Evolutionary conservation across 2,329 filamentous ascomycete species (phyloP).

Genomic region (Hypoxylon sp.): DNA sequence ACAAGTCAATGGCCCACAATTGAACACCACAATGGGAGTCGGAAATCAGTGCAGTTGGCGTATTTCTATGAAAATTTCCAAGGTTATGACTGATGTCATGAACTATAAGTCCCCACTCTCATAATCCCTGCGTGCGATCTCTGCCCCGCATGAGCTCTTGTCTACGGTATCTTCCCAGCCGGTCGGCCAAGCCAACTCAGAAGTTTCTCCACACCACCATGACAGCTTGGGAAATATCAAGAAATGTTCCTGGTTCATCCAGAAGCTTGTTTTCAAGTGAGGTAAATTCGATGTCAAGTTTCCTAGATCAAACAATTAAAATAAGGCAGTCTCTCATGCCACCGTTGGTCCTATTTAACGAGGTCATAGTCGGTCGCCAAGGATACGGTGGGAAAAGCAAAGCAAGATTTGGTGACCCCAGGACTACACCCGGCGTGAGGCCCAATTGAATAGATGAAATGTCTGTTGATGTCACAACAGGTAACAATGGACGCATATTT

Average conservation of each 20-base stretch:
- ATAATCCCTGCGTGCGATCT: constrained; percentile 23
- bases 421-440: background rate
- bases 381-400: constrained; percentile 8
- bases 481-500: constrained; percentile 8
- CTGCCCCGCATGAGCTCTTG: constrained; percentile 22
- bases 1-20: constrained; percentile 6
- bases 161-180: constrained; percentile 16
- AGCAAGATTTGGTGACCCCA: background rate
- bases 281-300: background rate
- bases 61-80: too few species aligned
- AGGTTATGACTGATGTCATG: constrained; percentile 38
- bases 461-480: constrained; percentile 27
- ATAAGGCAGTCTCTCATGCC: background rate
- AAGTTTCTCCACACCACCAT: constrained; percentile 30
- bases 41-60: constrained; percentile 21
- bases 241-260: constrained; percentile 27
- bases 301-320: constrained; percentile 1
- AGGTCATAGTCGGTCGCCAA: background rate
- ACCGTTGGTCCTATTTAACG: background rate
- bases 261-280: constrained; percentile 10
- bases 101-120: background rate
- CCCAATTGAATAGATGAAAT: background rate
- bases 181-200: constrained; percentile 31
- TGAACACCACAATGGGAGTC: background rate
- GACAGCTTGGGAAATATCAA: constrained; percentile 14